These are phyloP conservation scores for Ogataea ramenticola DNA, from an alignment of 805 yeast genomes.

Conservation along the genomic window DNA sequence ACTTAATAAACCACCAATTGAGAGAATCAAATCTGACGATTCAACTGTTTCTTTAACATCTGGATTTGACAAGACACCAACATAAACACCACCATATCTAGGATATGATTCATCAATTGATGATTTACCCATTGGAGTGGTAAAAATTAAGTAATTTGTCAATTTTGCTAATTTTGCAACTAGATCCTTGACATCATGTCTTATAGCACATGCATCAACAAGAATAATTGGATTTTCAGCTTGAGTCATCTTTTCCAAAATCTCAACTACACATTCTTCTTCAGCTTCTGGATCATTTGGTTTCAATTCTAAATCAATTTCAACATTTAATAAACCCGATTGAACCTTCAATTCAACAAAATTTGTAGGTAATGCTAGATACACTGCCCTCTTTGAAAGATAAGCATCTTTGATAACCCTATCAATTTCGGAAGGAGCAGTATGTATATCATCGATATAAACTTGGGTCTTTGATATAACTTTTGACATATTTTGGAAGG, in stretches of 20 bases:
- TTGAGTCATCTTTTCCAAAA: constrained; percentile 42
- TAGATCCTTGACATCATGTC: constrained; percentile 65
- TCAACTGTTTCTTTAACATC: constrained; percentile 69
- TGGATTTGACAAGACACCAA: constrained; percentile 72
- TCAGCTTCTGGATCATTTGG: constrained; percentile 58
- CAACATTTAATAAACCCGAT: constrained; percentile 47
- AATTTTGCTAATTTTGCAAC: constrained; percentile 52
- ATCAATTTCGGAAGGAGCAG: constrained; percentile 70
- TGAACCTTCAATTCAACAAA: constrained; percentile 62
- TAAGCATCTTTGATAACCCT: constrained; percentile 66
- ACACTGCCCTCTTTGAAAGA: constrained; percentile 71
- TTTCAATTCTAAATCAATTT: constrained; percentile 53
- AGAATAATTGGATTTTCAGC: constrained; percentile 69
- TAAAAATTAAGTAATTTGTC: constrained; percentile 76
- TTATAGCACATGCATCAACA: constrained; percentile 81
- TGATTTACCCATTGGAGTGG: constrained; percentile 90
- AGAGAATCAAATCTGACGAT: constrained; percentile 63
- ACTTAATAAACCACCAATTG: constrained; percentile 77
- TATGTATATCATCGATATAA: constrained; percentile 51
- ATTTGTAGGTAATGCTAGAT: constrained; percentile 78
- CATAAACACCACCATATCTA: constrained; percentile 79
- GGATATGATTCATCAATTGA: constrained; percentile 64
- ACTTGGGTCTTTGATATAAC: constrained; percentile 63
- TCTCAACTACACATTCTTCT: constrained; percentile 49
- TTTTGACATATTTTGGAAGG: constrained; percentile 72